Evolutionary conservation across 1,284 basidiomycete genomes (phyloP), one percentile per base, ranked within the genome.

Genomic region (Fistulina hepatica): DNA sequence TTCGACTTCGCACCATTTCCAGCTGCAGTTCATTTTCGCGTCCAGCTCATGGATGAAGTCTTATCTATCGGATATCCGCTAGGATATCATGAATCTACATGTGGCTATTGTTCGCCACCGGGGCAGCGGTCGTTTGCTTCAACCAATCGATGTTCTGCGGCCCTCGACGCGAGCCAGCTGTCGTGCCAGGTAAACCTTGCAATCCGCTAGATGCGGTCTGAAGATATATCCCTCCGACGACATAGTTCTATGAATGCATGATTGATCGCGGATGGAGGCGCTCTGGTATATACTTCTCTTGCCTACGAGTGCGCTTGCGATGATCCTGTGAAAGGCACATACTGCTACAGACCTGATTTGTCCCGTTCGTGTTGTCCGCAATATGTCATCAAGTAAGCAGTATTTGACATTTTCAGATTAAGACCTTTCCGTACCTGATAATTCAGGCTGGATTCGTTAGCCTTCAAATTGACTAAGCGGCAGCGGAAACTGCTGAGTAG

Each of bases 241-340:
- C 7, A 12, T 44, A 84, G 81, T 66, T 66, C 12, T 86, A 86
- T 54, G 81, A 84, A 51, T 61, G 57, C 48, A 83, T 95, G 73
- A 81, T 94, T 44, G 79, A 93, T 58, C 67, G 79, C 22, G 92
- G 92, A 26, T 97, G 91, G 92, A 71, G 91, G 46, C 69, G 91
- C 43, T 88, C 83, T 34, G 89, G 89, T 51, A 28, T 24, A 25
- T 28, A 36, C 10, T 36, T 27, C 13, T 35, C 20, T 28, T 22
- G 6, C 20, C 38, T 7, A 9, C n/a, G 19, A 27, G 19, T 19
- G n/a, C 9, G 12, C 10, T 27, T 17, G 25, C 19, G 26, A 20
- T 42, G 17, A 16, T n/a, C 30, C 28, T 27, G 30, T 17, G 15
- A 10, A 36, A 70, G 68, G 68, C 3, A 67, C 64, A 17, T 89